phyloP scores from a whole-genome alignment of 2,329 filamentous ascomycete species.

The Cladosporium phlei region DNA sequence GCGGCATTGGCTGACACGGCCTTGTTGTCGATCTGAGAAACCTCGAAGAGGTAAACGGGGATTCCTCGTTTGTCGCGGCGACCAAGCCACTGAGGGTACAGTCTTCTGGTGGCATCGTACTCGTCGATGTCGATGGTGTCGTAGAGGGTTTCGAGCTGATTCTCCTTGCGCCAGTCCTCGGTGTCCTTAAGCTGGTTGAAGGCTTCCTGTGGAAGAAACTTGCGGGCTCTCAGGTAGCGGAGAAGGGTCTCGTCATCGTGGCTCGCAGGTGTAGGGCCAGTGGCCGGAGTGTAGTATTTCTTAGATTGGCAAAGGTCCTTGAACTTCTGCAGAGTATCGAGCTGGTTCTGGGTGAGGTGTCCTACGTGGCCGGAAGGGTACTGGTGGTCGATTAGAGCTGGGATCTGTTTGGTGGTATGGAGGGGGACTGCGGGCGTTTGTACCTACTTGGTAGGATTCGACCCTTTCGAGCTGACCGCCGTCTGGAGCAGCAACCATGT shows the following conservation, averaged over 20 bases:
- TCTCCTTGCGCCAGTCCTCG: conserved; percentile 78
- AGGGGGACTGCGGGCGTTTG: conserved; percentile 10
- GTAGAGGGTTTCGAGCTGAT: conserved; percentile 74
- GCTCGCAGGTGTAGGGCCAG: conserved; percentile 42
- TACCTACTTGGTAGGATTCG: conserved; percentile 28
- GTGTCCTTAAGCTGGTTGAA: conserved; percentile 81
- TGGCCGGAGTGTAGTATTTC: conserved; percentile 55
- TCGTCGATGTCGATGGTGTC: conserved; percentile 79
- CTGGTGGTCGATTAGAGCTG: conserved; percentile 21
- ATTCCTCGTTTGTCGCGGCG: conserved; percentile 86
- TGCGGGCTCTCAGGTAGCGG: conserved; percentile 81
- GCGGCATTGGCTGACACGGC: conserved; percentile 75
- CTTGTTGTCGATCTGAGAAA: conserved; percentile 76
- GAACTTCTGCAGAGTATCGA: conserved; percentile 64
- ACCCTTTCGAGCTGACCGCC: conserved; percentile 25
- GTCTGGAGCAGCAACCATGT: conserved; percentile 13
- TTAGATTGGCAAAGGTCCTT: conserved; percentile 62
- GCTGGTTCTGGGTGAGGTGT: conserved; percentile 66
- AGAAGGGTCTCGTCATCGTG: conserved; percentile 71
- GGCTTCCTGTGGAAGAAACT: conserved; percentile 73
- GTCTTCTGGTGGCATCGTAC: conserved; percentile 71
- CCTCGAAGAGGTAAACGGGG: conserved; percentile 86
- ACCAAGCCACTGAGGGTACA: conserved; percentile 95
- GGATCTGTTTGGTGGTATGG: conserved; percentile 1
- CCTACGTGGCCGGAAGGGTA: conserved; percentile 78